phyloP scores from a whole-genome alignment of 768 basidiomycete species.

The Boletus rubescentipes region DNA sequence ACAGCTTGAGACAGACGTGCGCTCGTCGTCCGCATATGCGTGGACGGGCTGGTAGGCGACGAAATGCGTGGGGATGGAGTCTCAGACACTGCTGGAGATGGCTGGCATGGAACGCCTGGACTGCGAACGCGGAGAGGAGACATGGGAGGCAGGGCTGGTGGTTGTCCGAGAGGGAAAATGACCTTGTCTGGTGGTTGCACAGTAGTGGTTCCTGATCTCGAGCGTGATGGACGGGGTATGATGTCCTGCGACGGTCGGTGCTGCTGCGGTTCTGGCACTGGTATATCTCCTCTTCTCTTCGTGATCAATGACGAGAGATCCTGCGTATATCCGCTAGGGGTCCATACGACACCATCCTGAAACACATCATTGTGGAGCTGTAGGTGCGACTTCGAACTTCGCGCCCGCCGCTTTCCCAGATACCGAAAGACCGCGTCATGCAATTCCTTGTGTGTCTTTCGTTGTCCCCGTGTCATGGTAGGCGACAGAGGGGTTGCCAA shows the following conservation, averaged over 20 bases:
- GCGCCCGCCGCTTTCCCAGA: conserved; percentile 10
- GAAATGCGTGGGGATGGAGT: conserved; percentile 12
- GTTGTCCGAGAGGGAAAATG: conserved; percentile 5
- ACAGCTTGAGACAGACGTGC: conserved; percentile 22
- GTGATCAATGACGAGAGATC: conserved; percentile 11
- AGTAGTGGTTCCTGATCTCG: conserved; percentile 18
- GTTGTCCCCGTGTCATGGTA: conserved; percentile 1
- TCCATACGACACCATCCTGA: conserved; percentile 24
- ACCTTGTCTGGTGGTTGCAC: conserved; percentile 2
- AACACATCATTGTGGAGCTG: conserved; percentile 37
- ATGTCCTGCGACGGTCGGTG: not conserved
- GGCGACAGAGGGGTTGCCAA: not conserved
- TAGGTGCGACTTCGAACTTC: conserved; percentile 33
- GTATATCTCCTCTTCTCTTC: not conserved
- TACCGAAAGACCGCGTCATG: conserved; percentile 9
- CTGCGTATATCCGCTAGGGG: conserved; percentile 29
- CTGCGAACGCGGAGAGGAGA: conserved; percentile 22
- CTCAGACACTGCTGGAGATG: conserved; percentile 19
- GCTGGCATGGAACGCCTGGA: conserved; percentile 11
- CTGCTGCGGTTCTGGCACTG: not conserved
- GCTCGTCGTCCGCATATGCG: conserved; percentile 19
- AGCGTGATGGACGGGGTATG: conserved; percentile 3
- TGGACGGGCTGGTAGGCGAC: conserved; percentile 8
- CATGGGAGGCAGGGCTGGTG: conserved; percentile 4
- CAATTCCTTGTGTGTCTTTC: conserved; percentile 26